Conservation (phyloP, 2,329 filamentous ascomycete genomes). For the Drechmeria coniospora region DNA sequence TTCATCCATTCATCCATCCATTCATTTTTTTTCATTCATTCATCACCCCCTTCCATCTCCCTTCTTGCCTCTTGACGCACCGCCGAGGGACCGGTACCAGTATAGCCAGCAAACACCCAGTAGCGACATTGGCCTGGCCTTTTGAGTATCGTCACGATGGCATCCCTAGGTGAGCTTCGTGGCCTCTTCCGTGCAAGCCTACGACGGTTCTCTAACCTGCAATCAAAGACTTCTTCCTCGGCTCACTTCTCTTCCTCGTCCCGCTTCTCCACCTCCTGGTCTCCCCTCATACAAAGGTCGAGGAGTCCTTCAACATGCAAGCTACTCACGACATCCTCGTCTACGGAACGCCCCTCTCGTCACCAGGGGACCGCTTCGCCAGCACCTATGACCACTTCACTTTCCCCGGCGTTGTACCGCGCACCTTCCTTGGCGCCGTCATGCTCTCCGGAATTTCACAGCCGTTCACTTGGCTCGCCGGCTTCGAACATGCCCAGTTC, state of each 20-base stretch:
- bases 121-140: too few relatives aligned
- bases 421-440: conserved; percentile 75
- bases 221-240: conserved; percentile 10
- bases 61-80: too few relatives aligned
- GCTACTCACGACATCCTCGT: conserved; percentile 78
- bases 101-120: too few relatives aligned
- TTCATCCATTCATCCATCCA: too few relatives aligned
- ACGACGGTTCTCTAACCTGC: too few relatives aligned
- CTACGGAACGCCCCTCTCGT: conserved; percentile 50
- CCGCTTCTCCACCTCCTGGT: conserved; percentile 53
- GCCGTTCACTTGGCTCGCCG: conserved; percentile 44
- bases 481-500: conserved; percentile 39
- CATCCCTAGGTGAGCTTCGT: conserved; percentile 6
- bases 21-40: too few relatives aligned
- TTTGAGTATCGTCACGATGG: conserved; percentile 10
- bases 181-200: conserved; percentile 3
- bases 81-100: too few relatives aligned
- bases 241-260: conserved; percentile 31
- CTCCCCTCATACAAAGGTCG: conserved; percentile 89
- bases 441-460: conserved; percentile 58
- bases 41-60: too few relatives aligned
- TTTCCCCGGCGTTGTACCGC: conserved; percentile 82
- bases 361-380: conserved; percentile 29
- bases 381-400: conserved; percentile 72
- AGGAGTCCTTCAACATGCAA: conserved; percentile 97